Conservation (phyloP, 495 filamentous ascomycete species). For the Podospora bellae-mahoneyi region DNA sequence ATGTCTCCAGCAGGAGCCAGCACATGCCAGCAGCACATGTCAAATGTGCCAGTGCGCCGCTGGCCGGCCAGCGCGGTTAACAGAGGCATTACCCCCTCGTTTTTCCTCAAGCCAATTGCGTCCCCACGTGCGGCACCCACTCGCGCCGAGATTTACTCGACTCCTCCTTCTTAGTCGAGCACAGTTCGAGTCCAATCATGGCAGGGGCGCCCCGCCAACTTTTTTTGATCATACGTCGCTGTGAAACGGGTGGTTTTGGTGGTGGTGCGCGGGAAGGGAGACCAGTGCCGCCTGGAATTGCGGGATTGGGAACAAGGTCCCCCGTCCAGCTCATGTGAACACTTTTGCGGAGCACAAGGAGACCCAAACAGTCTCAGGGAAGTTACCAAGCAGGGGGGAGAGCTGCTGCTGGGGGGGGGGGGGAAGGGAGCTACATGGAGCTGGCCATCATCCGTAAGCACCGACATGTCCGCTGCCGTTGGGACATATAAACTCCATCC, state of each 20-base stretch:
- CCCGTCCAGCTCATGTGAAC: slow-evolving; percentile 22
- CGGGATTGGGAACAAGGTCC: slow-evolving; percentile 6
- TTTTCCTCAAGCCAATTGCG: slow-evolving; percentile 17
- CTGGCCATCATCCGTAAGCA: not conserved
- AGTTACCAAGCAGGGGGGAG: not conserved
- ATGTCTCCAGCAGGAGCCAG: not conserved
- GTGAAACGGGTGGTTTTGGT: slow-evolving; percentile 15
- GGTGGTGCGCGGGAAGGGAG: not conserved
- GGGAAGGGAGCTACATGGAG: not conserved
- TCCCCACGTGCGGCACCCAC: slow-evolving; percentile 27
- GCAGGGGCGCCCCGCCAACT: slow-evolving; percentile 18
- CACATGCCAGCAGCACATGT: not conserved
- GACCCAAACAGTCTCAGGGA: slow-evolving; percentile 1
- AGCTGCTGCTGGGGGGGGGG: not conserved
- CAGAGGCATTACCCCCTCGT: slow-evolving; percentile 21
- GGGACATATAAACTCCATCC: slow-evolving; percentile 11
- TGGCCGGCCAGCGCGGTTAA: slow-evolving; percentile 24
- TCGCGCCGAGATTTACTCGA: slow-evolving; percentile 13
- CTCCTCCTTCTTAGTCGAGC: slow-evolving; percentile 1
- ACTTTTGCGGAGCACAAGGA: slow-evolving; percentile 22
- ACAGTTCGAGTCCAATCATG: slow-evolving; percentile 22
- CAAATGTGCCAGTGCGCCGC: not conserved
- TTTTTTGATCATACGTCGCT: slow-evolving; percentile 19
- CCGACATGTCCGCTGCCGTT: not conserved
- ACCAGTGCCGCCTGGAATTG: slow-evolving; percentile 4